phyloP scores from a whole-genome alignment of 1,139 yeast species.

The Kurtzmaniella natalensis region DNA sequence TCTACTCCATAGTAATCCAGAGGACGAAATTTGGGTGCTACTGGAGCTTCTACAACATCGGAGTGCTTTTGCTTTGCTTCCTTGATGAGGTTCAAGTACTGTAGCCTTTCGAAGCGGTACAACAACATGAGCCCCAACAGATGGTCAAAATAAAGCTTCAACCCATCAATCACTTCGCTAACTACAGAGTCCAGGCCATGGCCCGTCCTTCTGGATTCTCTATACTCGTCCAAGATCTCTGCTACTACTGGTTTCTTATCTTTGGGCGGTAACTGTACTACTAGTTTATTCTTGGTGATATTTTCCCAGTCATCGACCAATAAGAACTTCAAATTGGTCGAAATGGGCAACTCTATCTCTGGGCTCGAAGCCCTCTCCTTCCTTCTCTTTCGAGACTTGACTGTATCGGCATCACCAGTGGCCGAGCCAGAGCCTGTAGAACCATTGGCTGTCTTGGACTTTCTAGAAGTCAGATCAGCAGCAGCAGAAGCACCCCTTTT shows the following conservation, averaged over 20 bases:
- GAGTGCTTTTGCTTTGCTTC: constrained; percentile 22
- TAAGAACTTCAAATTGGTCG: constrained; percentile 61
- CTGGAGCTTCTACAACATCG: constrained; percentile 23
- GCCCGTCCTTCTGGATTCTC: constrained; percentile 27
- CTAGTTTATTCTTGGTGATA: constrained; percentile 72
- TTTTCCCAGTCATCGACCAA: constrained; percentile 93
- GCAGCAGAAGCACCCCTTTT: neutral
- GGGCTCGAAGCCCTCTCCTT: neutral
- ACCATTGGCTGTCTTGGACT: neutral
- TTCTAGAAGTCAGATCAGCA: neutral
- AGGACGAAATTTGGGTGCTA: constrained; percentile 9
- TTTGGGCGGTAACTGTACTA: constrained; percentile 66
- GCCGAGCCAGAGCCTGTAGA: neutral
- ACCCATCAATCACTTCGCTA: constrained; percentile 65
- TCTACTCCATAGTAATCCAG: constrained; percentile 68
- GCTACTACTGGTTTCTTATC: constrained; percentile 47
- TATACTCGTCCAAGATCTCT: constrained; percentile 48
- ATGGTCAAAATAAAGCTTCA: constrained; percentile 73
- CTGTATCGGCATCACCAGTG: neutral
- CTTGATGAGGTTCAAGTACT: constrained; percentile 54
- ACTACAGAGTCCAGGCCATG: constrained; percentile 40
- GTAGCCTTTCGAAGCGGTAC: constrained; percentile 82
- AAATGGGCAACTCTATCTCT: constrained; percentile 54
- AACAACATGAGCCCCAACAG: constrained; percentile 68
- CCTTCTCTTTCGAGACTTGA: constrained; percentile 5